Conservation (phyloP, 2,329 filamentous ascomycete genomes). For the Colletotrichum salicis region DNA sequence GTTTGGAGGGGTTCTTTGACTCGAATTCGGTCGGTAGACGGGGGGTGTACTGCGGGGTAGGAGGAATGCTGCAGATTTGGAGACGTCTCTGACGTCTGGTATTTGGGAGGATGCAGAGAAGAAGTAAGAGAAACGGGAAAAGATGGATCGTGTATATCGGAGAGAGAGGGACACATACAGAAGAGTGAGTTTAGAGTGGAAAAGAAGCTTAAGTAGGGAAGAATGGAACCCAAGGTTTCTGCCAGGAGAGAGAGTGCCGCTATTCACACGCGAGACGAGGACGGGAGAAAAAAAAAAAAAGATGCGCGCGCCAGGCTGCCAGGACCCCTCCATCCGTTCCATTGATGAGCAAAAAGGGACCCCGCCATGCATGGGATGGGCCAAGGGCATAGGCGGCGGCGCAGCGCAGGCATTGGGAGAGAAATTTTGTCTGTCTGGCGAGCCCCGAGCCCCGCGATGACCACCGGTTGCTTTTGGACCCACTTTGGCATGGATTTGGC, state of each 20-base stretch:
- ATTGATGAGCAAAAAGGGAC: background rate
- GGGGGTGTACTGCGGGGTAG: constrained; percentile 31
- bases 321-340: constrained; percentile 6
- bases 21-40: background rate
- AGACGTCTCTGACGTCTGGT: constrained; percentile 4
- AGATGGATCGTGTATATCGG: background rate
- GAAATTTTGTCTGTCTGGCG: constrained; percentile 32
- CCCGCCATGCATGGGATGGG: constrained; percentile 15
- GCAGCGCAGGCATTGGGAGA: background rate
- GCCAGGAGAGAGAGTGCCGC: constrained; percentile 16
- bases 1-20: constrained; percentile 16
- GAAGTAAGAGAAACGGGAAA: background rate
- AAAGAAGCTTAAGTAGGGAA: constrained; percentile 27
- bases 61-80: constrained; percentile 29
- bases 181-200: background rate
- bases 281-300: background rate
- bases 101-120: background rate
- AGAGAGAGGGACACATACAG: background rate
- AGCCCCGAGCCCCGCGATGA: constrained; percentile 20
- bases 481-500: constrained; percentile 8
- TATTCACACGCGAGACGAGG: constrained; percentile 21
- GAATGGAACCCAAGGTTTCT: background rate
- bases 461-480: background rate
- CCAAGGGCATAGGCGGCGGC: background rate
- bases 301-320: constrained; percentile 11